Evolutionary conservation across 495 filamentous ascomycete species (phyloP), one percentile per base, ranked within the genome.

Genomic region (Aspergillus steynii): DNA sequence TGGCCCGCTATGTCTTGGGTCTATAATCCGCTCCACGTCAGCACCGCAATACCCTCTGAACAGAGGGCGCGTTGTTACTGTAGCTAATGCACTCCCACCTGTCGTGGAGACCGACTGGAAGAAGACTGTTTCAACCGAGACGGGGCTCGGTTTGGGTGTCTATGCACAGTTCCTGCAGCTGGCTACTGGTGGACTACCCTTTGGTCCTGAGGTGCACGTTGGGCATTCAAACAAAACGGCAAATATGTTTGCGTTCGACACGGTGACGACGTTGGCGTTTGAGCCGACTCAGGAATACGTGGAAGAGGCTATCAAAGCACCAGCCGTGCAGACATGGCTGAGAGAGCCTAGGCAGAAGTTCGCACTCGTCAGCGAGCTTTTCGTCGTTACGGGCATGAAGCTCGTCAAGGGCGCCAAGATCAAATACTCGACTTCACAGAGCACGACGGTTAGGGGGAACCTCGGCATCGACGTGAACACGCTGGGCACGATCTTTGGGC

Each of bases 111-210:
- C 68, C 56, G 66, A 72, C 58, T 72, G 67, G 65, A 69, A 67
- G 52, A 69, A 67, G 61, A 69, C 61, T n/a, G 46, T 67, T 58
- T 71, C 71, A 26, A 53, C 54, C 49, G 57, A 70, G 60, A 67
- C 12, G 55, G 65, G 61, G 34, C 20, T 66, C 46, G 67, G 63
- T 37, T 59, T 63, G 28, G 71, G 71, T 52, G 69, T 74, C 34
- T 74, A 67, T 55, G 68, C 65, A 58, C 71, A 71, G 61, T 74
- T 72, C 61, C 64, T 74, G 58, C 67, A 74, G 67, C 53, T 71
- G 48, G 69, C 65, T 59, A 65, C 58, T 20, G 61, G 63, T 29
- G 64, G 68, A 56, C 46, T 62, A 48, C 55, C 56, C 59, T 57
- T 69, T 29, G 67, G 67, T 10, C 55, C 67, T 53, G 67, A 69